Evolutionary conservation across 1,139 yeast genomes (phyloP).

Genomic region (Kodamaea anthophila): DNA sequence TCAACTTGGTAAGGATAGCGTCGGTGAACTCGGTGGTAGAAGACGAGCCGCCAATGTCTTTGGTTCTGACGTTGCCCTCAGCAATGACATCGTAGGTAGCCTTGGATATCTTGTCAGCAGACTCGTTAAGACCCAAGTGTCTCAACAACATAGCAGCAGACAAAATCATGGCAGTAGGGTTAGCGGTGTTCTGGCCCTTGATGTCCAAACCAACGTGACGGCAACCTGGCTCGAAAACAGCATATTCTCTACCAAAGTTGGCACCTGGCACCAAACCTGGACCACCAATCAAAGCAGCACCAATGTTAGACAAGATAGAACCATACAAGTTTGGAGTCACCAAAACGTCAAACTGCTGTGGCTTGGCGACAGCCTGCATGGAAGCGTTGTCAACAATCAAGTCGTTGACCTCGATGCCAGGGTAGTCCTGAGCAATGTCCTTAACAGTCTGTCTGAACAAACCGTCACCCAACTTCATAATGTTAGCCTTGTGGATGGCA

Average conservation of each 20-base stretch:
- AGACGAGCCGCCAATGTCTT: slow-evolving; percentile 84
- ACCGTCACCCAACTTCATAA: slow-evolving; percentile 98
- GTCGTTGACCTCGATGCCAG: slow-evolving; percentile 77
- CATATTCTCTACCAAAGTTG: slow-evolving; percentile 95
- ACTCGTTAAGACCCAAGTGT: slow-evolving; percentile 81
- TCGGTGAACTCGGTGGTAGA: slow-evolving; percentile 92
- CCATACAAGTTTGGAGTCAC: slow-evolving; percentile 98
- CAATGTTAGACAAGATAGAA: slow-evolving; percentile 93
- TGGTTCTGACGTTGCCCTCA: slow-evolving; percentile 75
- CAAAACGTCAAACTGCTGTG: slow-evolving; percentile 96
- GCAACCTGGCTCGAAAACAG: slow-evolving; percentile 98
- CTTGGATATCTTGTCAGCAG: slow-evolving; percentile 79
- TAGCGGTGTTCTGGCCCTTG: slow-evolving; percentile 89
- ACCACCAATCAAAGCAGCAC: slow-evolving; percentile 98
- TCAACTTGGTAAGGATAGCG: slow-evolving; percentile 67
- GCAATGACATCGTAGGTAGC: slow-evolving; percentile 89
- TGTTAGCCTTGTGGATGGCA: slow-evolving; percentile 98
- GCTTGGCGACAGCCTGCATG: slow-evolving; percentile 98
- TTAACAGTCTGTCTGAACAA: slow-evolving; percentile 92
- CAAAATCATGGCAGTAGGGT: slow-evolving; percentile 96
- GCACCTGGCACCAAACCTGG: slow-evolving; percentile 99
- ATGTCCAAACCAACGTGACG: slow-evolving; percentile 98
- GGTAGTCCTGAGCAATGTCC: slow-evolving; percentile 86
- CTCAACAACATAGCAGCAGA: slow-evolving; percentile 88
- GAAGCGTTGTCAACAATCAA: slow-evolving; percentile 98